These are phyloP conservation scores for Diaporthe destruens DNA, from an alignment of 2,329 filamentous ascomycete species.

Conservation along the genomic window DNA sequence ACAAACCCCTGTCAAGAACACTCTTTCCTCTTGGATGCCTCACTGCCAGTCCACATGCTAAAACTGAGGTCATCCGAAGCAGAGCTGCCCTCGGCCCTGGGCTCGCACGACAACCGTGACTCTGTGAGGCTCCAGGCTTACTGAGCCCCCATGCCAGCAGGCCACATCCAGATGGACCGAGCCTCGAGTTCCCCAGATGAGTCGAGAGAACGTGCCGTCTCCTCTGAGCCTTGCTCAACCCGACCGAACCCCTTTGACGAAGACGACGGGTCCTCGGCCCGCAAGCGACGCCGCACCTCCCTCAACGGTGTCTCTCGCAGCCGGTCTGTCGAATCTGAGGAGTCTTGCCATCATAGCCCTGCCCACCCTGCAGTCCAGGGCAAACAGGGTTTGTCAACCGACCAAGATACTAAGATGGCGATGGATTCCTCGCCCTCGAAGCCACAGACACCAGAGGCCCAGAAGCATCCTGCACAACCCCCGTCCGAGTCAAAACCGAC, in stretches of 20 bases:
- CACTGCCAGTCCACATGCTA: slow-evolving; percentile 65
- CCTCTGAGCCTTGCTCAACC: slow-evolving; percentile 72
- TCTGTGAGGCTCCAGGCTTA: slow-evolving; percentile 61
- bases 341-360: slow-evolving; percentile 42
- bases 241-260: slow-evolving; percentile 76
- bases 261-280: slow-evolving; percentile 61
- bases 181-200: slow-evolving; percentile 60
- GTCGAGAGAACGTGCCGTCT: slow-evolving; percentile 69
- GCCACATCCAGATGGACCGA: slow-evolving; percentile 67
- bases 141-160: slow-evolving; percentile 51
- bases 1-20: slow-evolving; percentile 43
- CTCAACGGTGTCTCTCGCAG: slow-evolving; percentile 65
- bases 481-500: slow-evolving; percentile 63
- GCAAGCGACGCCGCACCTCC: slow-evolving; percentile 74
- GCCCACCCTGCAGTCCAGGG: slow-evolving; percentile 5
- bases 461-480: slow-evolving; percentile 50
- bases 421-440: slow-evolving; percentile 55
- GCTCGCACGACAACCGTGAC: slow-evolving; percentile 67
- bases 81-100: slow-evolving; percentile 59
- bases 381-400: slow-evolving; percentile 29
- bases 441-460: slow-evolving; percentile 59
- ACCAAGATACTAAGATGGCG: slow-evolving; percentile 55
- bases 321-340: slow-evolving; percentile 59
- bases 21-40: slow-evolving; percentile 38
- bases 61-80: slow-evolving; percentile 58